Base-by-base conservation (phyloP, 2,329 filamentous ascomycete species). In the Botryosphaeria agaves region DNA sequence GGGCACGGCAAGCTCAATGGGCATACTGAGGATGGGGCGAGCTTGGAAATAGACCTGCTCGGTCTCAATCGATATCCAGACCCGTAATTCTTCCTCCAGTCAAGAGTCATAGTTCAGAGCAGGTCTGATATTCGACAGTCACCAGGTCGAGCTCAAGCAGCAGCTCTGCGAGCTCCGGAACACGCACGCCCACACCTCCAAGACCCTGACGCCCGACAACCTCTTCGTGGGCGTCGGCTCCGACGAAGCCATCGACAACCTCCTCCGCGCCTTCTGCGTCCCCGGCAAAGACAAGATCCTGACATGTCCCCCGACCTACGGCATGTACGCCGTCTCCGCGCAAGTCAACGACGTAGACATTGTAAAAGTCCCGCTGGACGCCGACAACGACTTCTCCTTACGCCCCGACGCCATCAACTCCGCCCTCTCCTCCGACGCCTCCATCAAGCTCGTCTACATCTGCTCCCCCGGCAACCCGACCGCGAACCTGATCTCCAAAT, bases 381-480 rank as follows among this genome's bases (percentile, higher is more conserved):
- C 69, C 1, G 69, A 73, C 2, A 75, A 81, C 2, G 62, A 55
- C 4, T 98, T 95, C 53, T 65, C 64, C 26, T 64, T 94, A 41
- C 74, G 89, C 52, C 61, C 81, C 2, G 58, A 69, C 6, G 69
- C 71, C 36, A 74, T 98, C 43, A 65, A 63, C 36, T 64, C 67
- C 18, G 62, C 69, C 1, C 64, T 98, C 0, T 66, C 73, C 5
- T 53, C 64, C 8, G 69, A 76, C 32, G 45, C 63, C 1, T 61
- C 63, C 34, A 78, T 98, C 53, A 98, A 98, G 57, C 52, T 98
- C 26, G 72, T 79, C 30, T 98, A 95, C 49, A 67, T 95, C 33
- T 94, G 85, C 66, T 91, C 83, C 0, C 89, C 89, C 0, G 89
- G 89, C 5, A 98, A 98, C 56, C 89, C 89, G 0, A 95, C 89